These are phyloP conservation scores for Lentinula novae-zelandiae DNA, from an alignment of 1,284 basidiomycete species.

Conservation along the genomic window DNA sequence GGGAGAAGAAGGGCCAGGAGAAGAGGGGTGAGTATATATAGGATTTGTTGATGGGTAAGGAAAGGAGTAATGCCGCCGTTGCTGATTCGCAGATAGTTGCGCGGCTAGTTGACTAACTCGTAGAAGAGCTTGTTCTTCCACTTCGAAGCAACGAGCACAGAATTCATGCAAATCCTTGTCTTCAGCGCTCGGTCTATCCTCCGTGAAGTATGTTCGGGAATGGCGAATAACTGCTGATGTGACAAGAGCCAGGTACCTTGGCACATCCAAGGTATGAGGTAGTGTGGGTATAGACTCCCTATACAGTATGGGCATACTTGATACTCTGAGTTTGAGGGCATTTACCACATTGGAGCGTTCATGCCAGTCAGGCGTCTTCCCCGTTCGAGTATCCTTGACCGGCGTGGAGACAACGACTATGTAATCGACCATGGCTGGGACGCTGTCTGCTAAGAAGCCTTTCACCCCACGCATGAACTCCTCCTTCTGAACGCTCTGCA, in stretches of 20 bases:
- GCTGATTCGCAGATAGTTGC: constrained; percentile 32
- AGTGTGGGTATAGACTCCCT: constrained; percentile 67
- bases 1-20: constrained; percentile 14
- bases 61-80: constrained; percentile 19
- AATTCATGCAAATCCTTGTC: constrained; percentile 39
- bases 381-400: constrained; percentile 29
- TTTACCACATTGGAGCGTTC: constrained; percentile 52
- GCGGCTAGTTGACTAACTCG: constrained; percentile 58
- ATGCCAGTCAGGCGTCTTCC: constrained; percentile 37
- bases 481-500: constrained; percentile 63
- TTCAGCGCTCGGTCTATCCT: constrained; percentile 24
- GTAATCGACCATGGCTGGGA: constrained; percentile 71
- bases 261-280: constrained; percentile 67
- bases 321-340: constrained; percentile 50
- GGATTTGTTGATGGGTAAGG: constrained; percentile 10
- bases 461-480: constrained; percentile 70
- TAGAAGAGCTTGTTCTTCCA: constrained; percentile 66
- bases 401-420: constrained; percentile 66
- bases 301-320: constrained; percentile 50
- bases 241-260: constrained; percentile 67
- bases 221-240: constrained; percentile 70
- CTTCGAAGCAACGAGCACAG: constrained; percentile 62
- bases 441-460: constrained; percentile 57
- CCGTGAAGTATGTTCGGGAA: constrained; percentile 35
- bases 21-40: constrained; percentile 6